These are phyloP conservation scores for Dactylellina sp. DNA, from an alignment of 2,329 filamentous ascomycete genomes.

Conservation along the genomic window DNA sequence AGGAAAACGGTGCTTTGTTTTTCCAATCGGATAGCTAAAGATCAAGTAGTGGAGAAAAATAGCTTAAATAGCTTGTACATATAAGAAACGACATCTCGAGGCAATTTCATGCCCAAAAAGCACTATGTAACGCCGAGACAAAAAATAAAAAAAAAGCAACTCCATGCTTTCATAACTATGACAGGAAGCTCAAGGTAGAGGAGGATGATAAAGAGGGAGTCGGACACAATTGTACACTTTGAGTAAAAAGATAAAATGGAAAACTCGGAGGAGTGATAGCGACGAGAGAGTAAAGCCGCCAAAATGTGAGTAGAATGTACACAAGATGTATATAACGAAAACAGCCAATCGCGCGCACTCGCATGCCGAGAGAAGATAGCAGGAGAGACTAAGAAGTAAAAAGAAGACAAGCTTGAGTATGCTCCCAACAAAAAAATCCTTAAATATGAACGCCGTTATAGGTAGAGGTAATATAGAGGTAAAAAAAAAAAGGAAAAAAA, in stretches of 20 bases:
- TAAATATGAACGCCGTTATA: slow-evolving; percentile 37
- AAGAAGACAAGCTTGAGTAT: slow-evolving; percentile 5
- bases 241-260: slow-evolving; percentile 8
- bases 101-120: too few species aligned
- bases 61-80: slow-evolving; percentile 13
- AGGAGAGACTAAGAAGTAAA: slow-evolving; percentile 13
- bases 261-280: slow-evolving; percentile 7
- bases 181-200: neutral
- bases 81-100: neutral
- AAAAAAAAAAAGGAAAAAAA: slow-evolving; percentile 5
- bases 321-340: slow-evolving; percentile 13
- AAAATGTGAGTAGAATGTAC: slow-evolving; percentile 24
- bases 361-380: slow-evolving; percentile 18
- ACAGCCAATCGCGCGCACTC: slow-evolving; percentile 14
- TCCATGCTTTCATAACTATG: slow-evolving; percentile 29
- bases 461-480: slow-evolving; percentile 9
- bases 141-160: slow-evolving; percentile 13
- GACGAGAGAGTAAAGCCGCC: slow-evolving; percentile 1
- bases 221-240: slow-evolving; percentile 29
- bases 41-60: too few species aligned
- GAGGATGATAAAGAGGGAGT: neutral
- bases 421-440: slow-evolving; percentile 27
- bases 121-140: slow-evolving; percentile 22
- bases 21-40: too few species aligned
- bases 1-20: too few species aligned